Percentiles rank a stretch among this genome's conserved stretches.
Conservation (phyloP, 2,329 filamentous ascomycete species). For the Trichoderma guizhouense region DNA sequence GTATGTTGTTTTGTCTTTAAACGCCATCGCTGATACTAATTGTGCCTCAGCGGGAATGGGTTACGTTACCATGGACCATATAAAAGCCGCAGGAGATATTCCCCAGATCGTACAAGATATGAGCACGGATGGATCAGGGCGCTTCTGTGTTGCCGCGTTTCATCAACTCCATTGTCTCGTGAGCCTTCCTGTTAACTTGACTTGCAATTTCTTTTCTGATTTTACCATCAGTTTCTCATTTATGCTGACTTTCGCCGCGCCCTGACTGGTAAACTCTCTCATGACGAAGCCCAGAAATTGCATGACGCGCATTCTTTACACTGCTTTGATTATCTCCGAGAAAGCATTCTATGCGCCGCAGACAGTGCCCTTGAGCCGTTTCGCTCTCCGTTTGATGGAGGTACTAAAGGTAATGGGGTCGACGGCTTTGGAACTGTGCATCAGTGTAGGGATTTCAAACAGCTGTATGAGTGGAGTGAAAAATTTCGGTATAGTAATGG, state of each 20-base stretch:
- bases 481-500: not conserved
- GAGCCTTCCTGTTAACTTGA: not conserved
- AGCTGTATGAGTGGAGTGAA: slow-evolving; percentile 1
- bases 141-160: slow-evolving; percentile 1
- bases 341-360: slow-evolving; percentile 3
- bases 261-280: not conserved
- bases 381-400: slow-evolving; percentile 1
- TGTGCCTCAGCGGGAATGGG: too few relatives aligned
- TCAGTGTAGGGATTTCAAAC: not conserved
- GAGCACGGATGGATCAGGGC: not conserved
- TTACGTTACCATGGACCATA: too few relatives aligned
- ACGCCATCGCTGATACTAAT: too few relatives aligned
- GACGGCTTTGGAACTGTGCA: slow-evolving; percentile 7
- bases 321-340: slow-evolving; percentile 4
- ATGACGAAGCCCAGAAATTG: not conserved
- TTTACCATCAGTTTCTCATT: too few relatives aligned
- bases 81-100: not conserved
- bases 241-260: too few relatives aligned
- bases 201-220: too few relatives aligned
- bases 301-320: not conserved
- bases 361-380: not conserved
- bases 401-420: slow-evolving; percentile 1
- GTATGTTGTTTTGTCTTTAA: not conserved
- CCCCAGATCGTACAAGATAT: not conserved
- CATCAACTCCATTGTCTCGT: slow-evolving; percentile 5